phyloP scores from a whole-genome alignment of 2,329 filamentous ascomycete species.

The Bipolaris oryzae region DNA sequence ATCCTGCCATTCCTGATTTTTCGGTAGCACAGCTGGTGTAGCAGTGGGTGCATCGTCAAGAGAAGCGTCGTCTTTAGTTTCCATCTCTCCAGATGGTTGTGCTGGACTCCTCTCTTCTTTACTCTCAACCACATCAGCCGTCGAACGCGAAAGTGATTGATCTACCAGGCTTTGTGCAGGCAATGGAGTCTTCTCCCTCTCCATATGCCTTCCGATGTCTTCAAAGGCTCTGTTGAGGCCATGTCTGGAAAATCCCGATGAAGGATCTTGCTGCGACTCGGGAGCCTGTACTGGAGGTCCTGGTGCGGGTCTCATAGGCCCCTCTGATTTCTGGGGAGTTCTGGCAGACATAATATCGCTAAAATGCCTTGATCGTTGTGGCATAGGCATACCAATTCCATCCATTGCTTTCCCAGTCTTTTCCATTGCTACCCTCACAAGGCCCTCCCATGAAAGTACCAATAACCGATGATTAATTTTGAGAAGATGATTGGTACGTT shows the following conservation, averaged over 20 bases:
- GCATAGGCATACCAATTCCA: not conserved
- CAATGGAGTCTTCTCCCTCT: not conserved
- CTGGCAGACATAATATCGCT: not conserved
- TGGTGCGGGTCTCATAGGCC: not conserved
- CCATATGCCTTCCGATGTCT: not conserved
- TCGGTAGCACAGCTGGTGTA: not conserved
- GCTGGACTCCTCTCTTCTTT: not conserved
- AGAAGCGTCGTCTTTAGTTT: not conserved
- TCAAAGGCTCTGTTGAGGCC: not conserved
- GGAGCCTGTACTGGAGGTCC: not conserved
- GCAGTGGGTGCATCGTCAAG: not conserved
- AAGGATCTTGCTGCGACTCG: not conserved
- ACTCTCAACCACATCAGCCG: not conserved
- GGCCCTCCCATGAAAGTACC: too few species aligned
- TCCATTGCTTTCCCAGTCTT: not conserved
- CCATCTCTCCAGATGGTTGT: not conserved
- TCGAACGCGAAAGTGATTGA: not conserved
- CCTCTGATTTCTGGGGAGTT: not conserved
- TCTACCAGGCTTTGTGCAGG: not conserved
- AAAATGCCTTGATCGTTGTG: not conserved
- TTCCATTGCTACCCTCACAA: too few species aligned
- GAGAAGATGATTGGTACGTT: too few species aligned
- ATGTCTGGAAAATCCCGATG: not conserved
- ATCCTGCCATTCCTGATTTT: not conserved
- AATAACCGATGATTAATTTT: too few species aligned